Conservation (phyloP, 805 yeast species). For the Deakozyma indianensis region DNA sequence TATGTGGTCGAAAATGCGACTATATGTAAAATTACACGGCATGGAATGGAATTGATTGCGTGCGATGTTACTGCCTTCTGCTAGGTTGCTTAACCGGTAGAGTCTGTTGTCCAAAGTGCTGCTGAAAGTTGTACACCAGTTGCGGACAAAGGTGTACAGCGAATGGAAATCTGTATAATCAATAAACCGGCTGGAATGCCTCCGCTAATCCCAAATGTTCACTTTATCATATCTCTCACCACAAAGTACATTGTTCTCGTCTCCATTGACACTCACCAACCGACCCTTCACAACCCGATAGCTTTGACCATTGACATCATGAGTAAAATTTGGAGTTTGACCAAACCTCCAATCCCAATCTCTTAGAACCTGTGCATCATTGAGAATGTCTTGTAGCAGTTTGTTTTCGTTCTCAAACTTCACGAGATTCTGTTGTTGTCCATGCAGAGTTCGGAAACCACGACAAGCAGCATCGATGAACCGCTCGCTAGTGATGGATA, state of each 20-base stretch:
- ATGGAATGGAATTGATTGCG: too few species aligned
- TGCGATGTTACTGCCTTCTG: too few species aligned
- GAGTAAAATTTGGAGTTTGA: conserved; percentile 59
- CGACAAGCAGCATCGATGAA: conserved; percentile 32
- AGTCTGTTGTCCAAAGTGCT: too few species aligned
- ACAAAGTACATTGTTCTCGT: not conserved
- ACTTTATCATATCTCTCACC: not conserved
- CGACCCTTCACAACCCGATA: conserved; percentile 39
- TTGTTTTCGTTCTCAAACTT: conserved; percentile 3
- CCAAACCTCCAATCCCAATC: conserved; percentile 69
- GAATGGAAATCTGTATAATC: too few species aligned
- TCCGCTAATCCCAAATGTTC: too few species aligned
- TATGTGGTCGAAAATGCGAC: too few species aligned
- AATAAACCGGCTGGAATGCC: too few species aligned
- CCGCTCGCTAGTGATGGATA: conserved; percentile 30
- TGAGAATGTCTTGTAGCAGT: conserved; percentile 16
- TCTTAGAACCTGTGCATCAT: conserved; percentile 25
- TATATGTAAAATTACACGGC: too few species aligned
- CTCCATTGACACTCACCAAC: not conserved
- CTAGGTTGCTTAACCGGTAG: too few species aligned
- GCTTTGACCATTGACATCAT: conserved; percentile 26
- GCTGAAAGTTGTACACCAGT: too few species aligned
- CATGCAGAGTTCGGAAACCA: conserved; percentile 26
- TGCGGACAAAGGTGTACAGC: too few species aligned
- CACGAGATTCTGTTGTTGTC: conserved; percentile 4